These are phyloP conservation scores for Pleurotus salmoneostramineus DNA, from an alignment of 768 basidiomycete species.

Conservation along the genomic window DNA sequence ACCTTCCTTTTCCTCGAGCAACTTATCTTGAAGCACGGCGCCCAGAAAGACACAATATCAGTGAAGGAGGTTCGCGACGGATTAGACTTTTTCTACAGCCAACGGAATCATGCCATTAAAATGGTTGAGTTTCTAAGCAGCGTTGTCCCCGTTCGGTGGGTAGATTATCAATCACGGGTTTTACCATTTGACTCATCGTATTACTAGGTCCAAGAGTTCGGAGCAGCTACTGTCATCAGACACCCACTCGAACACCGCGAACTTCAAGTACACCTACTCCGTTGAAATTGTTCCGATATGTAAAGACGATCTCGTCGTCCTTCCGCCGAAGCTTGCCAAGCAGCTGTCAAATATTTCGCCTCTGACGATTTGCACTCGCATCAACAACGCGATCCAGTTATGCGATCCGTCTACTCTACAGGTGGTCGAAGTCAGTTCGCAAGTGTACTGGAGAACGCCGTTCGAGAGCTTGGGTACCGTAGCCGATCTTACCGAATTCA, in stretches of 20 bases:
- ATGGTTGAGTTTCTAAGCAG: conserved; percentile 93
- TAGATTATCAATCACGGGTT: conserved; percentile 9
- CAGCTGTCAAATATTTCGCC: conserved; percentile 85
- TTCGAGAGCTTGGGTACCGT: conserved; percentile 82
- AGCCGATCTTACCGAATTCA: conserved; percentile 90
- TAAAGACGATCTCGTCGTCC: conserved; percentile 94
- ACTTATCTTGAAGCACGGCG: conserved; percentile 92
- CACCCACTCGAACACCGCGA: conserved; percentile 88
- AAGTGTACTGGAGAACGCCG: conserved; percentile 87
- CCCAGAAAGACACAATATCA: conserved; percentile 93
- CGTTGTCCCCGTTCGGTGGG: conserved; percentile 85
- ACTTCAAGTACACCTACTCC: conserved; percentile 96
- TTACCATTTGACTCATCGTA: neutral
- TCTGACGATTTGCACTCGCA: conserved; percentile 82
- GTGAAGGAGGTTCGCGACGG: conserved; percentile 94
- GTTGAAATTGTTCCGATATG: conserved; percentile 97
- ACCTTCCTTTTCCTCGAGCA: conserved; percentile 98
- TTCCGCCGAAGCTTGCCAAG: conserved; percentile 81
- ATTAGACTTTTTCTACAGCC: conserved; percentile 94
- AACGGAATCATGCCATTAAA: conserved; percentile 87
- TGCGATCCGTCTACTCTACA: conserved; percentile 88
- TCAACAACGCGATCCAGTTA: conserved; percentile 89
- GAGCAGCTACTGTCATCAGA: conserved; percentile 94
- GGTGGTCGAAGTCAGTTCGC: conserved; percentile 71
- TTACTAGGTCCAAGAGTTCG: conserved; percentile 77